Evolutionary conservation across 2,329 filamentous ascomycete species (phyloP), one percentile per base, ranked within the genome.

Genomic region (Nemania diffusa): DNA sequence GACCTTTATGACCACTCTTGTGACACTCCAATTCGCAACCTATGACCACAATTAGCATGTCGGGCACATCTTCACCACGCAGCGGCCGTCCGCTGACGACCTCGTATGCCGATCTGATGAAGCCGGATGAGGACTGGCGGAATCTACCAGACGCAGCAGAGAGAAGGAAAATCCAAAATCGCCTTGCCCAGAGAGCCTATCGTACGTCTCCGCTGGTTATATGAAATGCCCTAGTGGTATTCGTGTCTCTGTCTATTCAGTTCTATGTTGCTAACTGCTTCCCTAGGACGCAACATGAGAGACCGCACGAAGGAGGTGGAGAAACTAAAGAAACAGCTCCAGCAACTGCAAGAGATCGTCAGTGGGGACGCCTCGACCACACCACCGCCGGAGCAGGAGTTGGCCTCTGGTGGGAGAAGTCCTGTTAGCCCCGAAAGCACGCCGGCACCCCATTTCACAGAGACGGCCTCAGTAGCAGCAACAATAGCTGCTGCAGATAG

Each of bases 71-170:
- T 34, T 75, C 76, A 68, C 72, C 75, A 27, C 76, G 76, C 42
- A 75, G 74, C 70, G 76, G 75, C 46, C 75, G 77, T 64, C 74
- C 76, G 61, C 73, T 77, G 40, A 78, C 74, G 44, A 76, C 75
- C 20, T 76, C 76, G 1, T 78, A 78, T 51, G 76, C 74, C 48
- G 76, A 78, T 60, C 62, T 78, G 22, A 77, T 78, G 76, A 77
- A 76, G 70, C 77, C 76, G 5, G 76, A 78, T 29, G 77, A 78
- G 68, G 77, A 78, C 56, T 78, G 77, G 77, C 75, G 77, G 58
- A 77, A 75, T 56, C 73, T 78, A 20, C 74, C 76, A 26, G 75
- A 78, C 65, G 75, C 76, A 29, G 74, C 76, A 15, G 77, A 78
- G 68, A 63, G 77, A 26, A 74, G 77, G 56, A 78, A 77, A 69